Conservation (phyloP, 176 grass and related monocot species). For the Leersia perrieri region DNA sequence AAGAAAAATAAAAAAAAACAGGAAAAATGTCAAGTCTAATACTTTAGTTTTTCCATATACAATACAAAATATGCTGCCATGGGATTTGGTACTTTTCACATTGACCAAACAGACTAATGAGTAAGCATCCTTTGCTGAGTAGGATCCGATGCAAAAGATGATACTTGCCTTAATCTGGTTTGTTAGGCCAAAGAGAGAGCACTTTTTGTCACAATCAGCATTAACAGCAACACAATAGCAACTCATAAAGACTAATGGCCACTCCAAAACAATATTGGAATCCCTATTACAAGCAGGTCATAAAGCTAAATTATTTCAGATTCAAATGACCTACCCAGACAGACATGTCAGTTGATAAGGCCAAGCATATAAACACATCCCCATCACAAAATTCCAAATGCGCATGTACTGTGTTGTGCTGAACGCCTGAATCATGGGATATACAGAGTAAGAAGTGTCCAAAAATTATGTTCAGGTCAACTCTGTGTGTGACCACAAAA, state of each 20-base stretch:
- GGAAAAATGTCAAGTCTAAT: neutral
- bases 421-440: neutral
- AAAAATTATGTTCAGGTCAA: neutral
- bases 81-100: neutral
- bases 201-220: constrained; percentile 7
- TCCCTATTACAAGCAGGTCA: neutral
- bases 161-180: constrained; percentile 24
- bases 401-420: neutral
- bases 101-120: constrained; percentile 14
- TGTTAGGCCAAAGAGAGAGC: constrained; percentile 38
- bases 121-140: constrained; percentile 31
- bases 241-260: neutral
- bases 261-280: constrained; percentile 23
- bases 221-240: constrained; percentile 23
- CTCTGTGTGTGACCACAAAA: neutral
- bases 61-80: neutral
- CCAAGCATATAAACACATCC: neutral
- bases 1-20: neutral
- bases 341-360: neutral
- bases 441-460: neutral
- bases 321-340: neutral
- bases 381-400: neutral
- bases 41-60: neutral
- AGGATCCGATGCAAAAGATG: constrained; percentile 45
- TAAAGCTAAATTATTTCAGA: constrained; percentile 26